Conservation (phyloP, 2,329 filamentous ascomycete species). For the Talaromyces rugulosus region DNA sequence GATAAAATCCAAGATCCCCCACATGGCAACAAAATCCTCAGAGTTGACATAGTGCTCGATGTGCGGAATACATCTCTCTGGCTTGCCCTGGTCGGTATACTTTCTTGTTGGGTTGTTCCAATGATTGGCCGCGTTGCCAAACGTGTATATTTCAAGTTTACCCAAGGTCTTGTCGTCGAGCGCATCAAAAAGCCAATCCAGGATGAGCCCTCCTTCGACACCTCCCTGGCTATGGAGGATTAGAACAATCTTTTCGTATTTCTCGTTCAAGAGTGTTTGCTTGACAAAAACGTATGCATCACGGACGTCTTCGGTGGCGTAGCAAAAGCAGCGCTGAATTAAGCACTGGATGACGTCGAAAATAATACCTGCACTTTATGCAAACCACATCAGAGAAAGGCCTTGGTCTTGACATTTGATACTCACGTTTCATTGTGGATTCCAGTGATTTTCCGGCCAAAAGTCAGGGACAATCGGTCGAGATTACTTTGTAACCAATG, state of each 20-base stretch:
- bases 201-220: conserved; percentile 66
- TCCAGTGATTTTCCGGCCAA: conserved; percentile 65
- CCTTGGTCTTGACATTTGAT: background rate
- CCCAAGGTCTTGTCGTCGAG: conserved; percentile 60
- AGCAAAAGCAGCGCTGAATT: conserved; percentile 69
- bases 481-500: conserved; percentile 69
- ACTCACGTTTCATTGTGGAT: conserved; percentile 68
- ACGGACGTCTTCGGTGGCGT: conserved; percentile 64
- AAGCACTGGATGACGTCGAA: conserved; percentile 76
- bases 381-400: background rate
- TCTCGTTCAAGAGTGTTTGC: conserved; percentile 57
- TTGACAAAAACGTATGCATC: conserved; percentile 59
- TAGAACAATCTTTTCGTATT: conserved; percentile 65
- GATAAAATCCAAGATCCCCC: conserved; percentile 68
- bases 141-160: conserved; percentile 72
- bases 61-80: conserved; percentile 49
- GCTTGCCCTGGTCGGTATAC: conserved; percentile 12
- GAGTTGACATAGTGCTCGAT: conserved; percentile 79
- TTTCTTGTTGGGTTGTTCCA: conserved; percentile 67
- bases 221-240: conserved; percentile 74
- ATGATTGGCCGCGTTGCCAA: conserved; percentile 74
- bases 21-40: conserved; percentile 68
- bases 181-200: conserved; percentile 74
- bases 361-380: conserved; percentile 54
- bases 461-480: conserved; percentile 66